These are phyloP conservation scores for Pinguiococcus pyrenoidosus DNA, from an alignment of 108 stramenopile genomes.

Conservation along the genomic window DNA sequence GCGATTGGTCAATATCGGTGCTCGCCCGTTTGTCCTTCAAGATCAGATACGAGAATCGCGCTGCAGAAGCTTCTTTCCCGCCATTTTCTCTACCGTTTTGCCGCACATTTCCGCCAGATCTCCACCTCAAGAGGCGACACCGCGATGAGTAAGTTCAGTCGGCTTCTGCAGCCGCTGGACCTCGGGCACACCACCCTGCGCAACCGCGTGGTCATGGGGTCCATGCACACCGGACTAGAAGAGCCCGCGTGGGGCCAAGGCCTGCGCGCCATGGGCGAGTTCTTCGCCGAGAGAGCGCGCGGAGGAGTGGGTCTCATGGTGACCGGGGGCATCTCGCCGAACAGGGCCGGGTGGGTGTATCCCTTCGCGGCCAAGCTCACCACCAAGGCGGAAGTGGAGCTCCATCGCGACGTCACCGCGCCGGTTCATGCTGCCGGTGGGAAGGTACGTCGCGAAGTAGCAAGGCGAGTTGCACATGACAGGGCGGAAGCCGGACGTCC, in stretches of 20 bases:
- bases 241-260: constrained; percentile 46
- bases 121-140: no score
- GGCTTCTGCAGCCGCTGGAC: no score
- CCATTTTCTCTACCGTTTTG: no score
- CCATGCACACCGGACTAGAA: constrained; percentile 90
- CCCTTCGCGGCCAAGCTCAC: constrained; percentile 79
- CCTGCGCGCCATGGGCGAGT: constrained; percentile 74
- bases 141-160: no score
- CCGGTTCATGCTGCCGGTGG: constrained; percentile 66
- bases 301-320: constrained; percentile 91
- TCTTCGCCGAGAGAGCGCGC: constrained; percentile 72
- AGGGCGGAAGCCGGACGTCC: constrained; percentile 40
- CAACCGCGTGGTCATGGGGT: constrained; percentile 86
- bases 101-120: no score
- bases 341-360: constrained; percentile 71
- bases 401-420: constrained; percentile 69
- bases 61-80: no score
- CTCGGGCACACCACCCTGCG: constrained; percentile 49
- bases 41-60: no score
- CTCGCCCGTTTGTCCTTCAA: no score
- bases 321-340: constrained; percentile 92
- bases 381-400: constrained; percentile 56
- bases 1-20: no score
- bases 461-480: constrained; percentile 15
- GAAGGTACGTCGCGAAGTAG: constrained; percentile 21